A percentile compares a stretch with the other conserved stretches of the same genome.
These are phyloP conservation scores for Acanthochlamys bracteata DNA, from an alignment of 106 monocot genomes.

Conservation along the genomic window DNA sequence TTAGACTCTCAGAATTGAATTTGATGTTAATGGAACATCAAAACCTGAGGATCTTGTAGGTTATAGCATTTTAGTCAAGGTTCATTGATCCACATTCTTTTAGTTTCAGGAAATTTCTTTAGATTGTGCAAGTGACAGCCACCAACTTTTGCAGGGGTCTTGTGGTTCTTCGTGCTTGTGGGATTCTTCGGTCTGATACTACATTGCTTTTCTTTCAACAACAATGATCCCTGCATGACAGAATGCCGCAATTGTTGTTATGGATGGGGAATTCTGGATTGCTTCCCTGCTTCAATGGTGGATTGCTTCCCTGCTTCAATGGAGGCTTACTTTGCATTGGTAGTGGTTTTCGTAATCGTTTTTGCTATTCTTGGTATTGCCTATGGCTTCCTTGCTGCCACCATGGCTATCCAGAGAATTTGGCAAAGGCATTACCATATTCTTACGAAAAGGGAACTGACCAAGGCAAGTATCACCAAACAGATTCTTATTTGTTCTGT, in stretches of 20 bases:
- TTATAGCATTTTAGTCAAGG: no score
- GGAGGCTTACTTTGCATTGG: conserved; percentile 89
- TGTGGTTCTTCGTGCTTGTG: conserved; percentile 72
- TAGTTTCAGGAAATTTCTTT: conserved; percentile 31
- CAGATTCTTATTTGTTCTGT: background rate
- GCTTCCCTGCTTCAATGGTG: conserved; percentile 90
- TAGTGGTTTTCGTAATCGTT: conserved; percentile 71
- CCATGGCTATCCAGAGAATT: conserved; percentile 91
- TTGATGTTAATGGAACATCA: no score
- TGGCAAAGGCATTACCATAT: conserved; percentile 99
- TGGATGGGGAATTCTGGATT: conserved; percentile 93
- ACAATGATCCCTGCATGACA: conserved; percentile 75
- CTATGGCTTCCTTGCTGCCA: conserved; percentile 84
- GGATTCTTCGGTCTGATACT: conserved; percentile 84
- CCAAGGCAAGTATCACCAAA: conserved; percentile 50
- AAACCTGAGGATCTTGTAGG: no score
- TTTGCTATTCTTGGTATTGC: conserved; percentile 90
- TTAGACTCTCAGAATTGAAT: no score
- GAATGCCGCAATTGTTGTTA: conserved; percentile 93
- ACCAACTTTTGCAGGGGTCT: conserved; percentile 45
- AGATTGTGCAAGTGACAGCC: background rate
- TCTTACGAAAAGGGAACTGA: conserved; percentile 90
- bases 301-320: conserved; percentile 95
- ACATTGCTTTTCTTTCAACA: conserved; percentile 74
- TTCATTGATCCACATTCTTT: background rate